A percentile compares a stretch with the other conserved stretches of the same genome.
Conservation (phyloP, 306 rosid genomes). For the Arachis stenosperma region DNA sequence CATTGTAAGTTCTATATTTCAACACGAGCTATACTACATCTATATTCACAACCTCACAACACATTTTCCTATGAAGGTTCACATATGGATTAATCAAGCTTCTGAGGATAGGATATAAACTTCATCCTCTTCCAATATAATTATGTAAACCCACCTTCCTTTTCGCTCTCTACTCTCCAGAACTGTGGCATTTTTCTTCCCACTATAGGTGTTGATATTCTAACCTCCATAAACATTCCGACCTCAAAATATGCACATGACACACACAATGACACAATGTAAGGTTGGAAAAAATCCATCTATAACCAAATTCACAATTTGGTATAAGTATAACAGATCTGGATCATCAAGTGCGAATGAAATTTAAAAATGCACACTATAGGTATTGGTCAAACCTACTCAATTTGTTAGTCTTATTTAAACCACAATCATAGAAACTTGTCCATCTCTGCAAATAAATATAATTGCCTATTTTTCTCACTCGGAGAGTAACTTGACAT, state of each 20-base stretch:
- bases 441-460: background rate
- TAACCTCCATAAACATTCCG: background rate
- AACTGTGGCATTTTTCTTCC: background rate
- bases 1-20: too few relatives aligned
- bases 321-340: background rate
- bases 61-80: too few relatives aligned
- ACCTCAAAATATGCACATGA: background rate
- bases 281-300: background rate
- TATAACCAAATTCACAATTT: background rate
- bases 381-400: background rate
- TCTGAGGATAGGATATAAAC: too few relatives aligned
- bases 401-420: background rate
- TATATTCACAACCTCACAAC: too few relatives aligned
- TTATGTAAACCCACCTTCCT: too few relatives aligned
- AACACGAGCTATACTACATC: too few relatives aligned
- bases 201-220: background rate
- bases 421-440: background rate
- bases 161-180: background rate
- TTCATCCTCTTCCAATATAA: too few relatives aligned
- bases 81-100: too few relatives aligned
- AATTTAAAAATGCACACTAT: background rate
- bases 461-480: background rate
- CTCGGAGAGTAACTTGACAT: background rate
- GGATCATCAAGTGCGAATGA: background rate
- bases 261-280: conserved; percentile 13